These are phyloP conservation scores for Penicillium psychrosexuale DNA, from an alignment of 2,329 filamentous ascomycete species.

Conservation along the genomic window DNA sequence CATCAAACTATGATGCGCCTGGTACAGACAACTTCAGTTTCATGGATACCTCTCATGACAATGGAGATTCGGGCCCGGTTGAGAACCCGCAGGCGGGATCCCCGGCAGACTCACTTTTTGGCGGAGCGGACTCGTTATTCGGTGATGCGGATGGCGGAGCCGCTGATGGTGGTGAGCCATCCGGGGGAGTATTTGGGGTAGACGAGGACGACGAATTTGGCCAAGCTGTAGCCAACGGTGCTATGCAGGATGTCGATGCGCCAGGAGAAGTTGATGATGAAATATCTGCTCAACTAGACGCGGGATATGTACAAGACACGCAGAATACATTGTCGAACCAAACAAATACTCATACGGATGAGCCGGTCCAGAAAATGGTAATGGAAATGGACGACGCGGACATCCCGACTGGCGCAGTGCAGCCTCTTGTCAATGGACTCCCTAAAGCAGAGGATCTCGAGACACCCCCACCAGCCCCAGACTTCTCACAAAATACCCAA, in stretches of 20 bases:
- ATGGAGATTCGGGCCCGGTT: slow-evolving; percentile 38
- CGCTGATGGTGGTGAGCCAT: slow-evolving; percentile 47
- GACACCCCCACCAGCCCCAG: slow-evolving; percentile 21
- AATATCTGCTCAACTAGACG: slow-evolving; percentile 12
- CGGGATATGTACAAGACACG: slow-evolving; percentile 1
- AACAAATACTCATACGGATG: slow-evolving; percentile 6
- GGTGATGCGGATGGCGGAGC: slow-evolving; percentile 68
- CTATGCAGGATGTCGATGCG: slow-evolving; percentile 51
- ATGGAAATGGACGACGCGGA: slow-evolving; percentile 18
- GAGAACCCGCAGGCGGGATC: slow-evolving; percentile 60
- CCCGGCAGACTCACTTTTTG: slow-evolving; percentile 78
- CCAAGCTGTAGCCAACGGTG: slow-evolving; percentile 64
- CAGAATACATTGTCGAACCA: background rate
- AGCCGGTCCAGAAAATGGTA: slow-evolving; percentile 15
- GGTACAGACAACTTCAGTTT: slow-evolving; percentile 54
- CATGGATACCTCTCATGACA: slow-evolving; percentile 39
- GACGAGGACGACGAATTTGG: slow-evolving; percentile 85
- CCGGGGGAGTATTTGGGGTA: slow-evolving; percentile 64
- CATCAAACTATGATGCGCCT: slow-evolving; percentile 68
- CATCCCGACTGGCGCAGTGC: slow-evolving; percentile 25
- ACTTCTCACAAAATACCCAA: slow-evolving; percentile 25
- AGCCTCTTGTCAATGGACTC: slow-evolving; percentile 40
- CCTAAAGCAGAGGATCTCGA: slow-evolving; percentile 44
- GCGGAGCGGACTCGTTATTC: slow-evolving; percentile 82
- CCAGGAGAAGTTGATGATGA: slow-evolving; percentile 32